Percentiles rank a stretch among this genome's conserved stretches.
Evolutionary conservation across 2,329 filamentous ascomycete genomes (phyloP).

Genomic region (Epichloe brachyelytri): DNA sequence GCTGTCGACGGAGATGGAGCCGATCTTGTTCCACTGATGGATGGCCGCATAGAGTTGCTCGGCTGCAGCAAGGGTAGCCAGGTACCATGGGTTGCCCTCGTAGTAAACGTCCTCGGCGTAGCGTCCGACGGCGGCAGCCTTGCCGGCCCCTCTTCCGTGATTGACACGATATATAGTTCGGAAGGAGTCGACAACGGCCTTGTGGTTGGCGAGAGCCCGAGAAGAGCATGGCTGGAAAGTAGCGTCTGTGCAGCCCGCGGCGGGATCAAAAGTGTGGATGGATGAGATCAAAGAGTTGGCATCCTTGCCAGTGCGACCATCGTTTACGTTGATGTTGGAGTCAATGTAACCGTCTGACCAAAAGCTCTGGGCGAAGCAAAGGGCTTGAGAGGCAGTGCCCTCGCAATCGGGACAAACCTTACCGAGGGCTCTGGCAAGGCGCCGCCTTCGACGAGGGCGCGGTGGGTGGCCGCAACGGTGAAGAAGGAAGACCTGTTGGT

Average conservation of each 20-base stretch:
- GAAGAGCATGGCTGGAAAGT: constrained; percentile 72
- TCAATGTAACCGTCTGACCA: constrained; percentile 55
- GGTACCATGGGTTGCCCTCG: constrained; percentile 71
- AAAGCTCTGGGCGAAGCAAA: constrained; percentile 63
- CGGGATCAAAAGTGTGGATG: constrained; percentile 58
- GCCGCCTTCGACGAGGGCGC: constrained; percentile 55
- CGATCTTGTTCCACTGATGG: constrained; percentile 53
- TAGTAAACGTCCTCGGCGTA: constrained; percentile 65
- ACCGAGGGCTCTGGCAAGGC: constrained; percentile 52
- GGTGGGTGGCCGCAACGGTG: constrained; percentile 56
- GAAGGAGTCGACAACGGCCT: constrained; percentile 64
- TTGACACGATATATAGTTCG: constrained; percentile 60
- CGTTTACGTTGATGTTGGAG: constrained; percentile 54
- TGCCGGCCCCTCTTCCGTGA: constrained; percentile 43
- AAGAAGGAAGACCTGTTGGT: constrained; percentile 68
- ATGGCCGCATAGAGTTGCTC: constrained; percentile 70
- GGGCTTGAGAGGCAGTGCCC: constrained; percentile 52
- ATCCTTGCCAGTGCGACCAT: constrained; percentile 55
- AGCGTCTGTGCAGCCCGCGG: constrained; percentile 48
- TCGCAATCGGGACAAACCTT: constrained; percentile 47
- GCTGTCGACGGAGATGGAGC: constrained; percentile 50
- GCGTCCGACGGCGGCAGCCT: constrained; percentile 49
- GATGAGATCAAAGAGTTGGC: constrained; percentile 55
- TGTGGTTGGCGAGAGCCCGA: constrained; percentile 60
- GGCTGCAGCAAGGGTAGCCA: constrained; percentile 62